Evolutionary conservation across 306 rosid species (phyloP).

Genomic region (Morella rubra): DNA sequence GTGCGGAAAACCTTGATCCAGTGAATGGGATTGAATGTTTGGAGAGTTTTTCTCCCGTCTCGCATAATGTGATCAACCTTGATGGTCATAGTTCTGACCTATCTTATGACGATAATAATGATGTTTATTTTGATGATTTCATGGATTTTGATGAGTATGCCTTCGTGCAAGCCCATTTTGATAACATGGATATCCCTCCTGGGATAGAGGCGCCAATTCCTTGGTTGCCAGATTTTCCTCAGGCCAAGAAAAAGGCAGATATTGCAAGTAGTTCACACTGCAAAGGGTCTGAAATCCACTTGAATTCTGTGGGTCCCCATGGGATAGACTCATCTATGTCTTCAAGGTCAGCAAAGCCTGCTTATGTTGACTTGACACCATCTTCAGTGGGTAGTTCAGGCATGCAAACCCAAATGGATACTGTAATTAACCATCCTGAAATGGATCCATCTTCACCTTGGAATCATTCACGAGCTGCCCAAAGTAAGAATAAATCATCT

Average conservation of each 20-base stretch:
- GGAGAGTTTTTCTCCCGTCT: slow-evolving; percentile 32
- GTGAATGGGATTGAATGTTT: slow-evolving; percentile 45
- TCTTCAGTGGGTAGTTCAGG: slow-evolving; percentile 31
- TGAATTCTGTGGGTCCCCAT: slow-evolving; percentile 25
- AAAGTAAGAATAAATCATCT: slow-evolving; percentile 38
- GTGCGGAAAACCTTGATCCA: slow-evolving; percentile 39
- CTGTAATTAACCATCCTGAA: slow-evolving; percentile 28
- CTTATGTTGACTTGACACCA: slow-evolving; percentile 24
- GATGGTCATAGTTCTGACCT: slow-evolving; percentile 55
- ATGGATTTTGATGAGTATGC: slow-evolving; percentile 58
- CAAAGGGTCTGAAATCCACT: slow-evolving; percentile 26
- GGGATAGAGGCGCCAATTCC: slow-evolving; percentile 82
- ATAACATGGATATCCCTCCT: slow-evolving; percentile 64
- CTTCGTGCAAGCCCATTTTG: slow-evolving; percentile 61
- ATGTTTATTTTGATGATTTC: slow-evolving; percentile 43
- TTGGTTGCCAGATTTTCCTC: slow-evolving; percentile 47
- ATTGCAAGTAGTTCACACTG: slow-evolving; percentile 38
- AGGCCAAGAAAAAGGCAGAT: slow-evolving; percentile 21
- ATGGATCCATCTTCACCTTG: slow-evolving; percentile 24
- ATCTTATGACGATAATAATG: slow-evolving; percentile 47
- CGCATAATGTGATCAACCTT: slow-evolving; percentile 44
- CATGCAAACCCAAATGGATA: slow-evolving; percentile 31
- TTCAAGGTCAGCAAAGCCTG: slow-evolving; percentile 33
- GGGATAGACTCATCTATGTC: slow-evolving; percentile 22
- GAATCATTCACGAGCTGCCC: slow-evolving; percentile 33